Evolutionary conservation across 2,329 filamentous ascomycete species (phyloP), one percentile per base, ranked within the genome.

Genomic region (Clonostachys byssicola): DNA sequence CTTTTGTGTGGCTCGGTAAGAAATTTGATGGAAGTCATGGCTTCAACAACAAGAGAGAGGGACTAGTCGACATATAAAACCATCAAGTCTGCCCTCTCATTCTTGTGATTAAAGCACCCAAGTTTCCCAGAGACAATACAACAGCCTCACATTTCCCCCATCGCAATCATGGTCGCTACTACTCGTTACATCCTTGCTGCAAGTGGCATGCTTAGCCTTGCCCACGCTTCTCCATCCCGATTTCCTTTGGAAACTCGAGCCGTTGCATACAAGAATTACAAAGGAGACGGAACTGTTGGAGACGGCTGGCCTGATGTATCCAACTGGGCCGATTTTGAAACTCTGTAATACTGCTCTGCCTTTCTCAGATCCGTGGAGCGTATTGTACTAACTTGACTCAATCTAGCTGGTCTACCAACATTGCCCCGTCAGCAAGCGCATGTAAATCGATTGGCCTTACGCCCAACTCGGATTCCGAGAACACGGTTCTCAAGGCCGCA

Each of bases 401-500:
- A 8, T 30, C 3, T 30, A 30, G 23, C 23, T 30, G 23, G 23
- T 36, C 44, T n/a, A 14, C n/a, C 33, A 33, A 42, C 20, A 20
- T 23, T 14, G 41, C n/a, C 41, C 3, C 20, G 16, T 17, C 14
- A 16, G 42, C 46, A 35, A 17, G 38, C n/a, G 44, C 35, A 17
- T 46, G 44, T 20, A 35, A 40, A 23, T 46, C 36, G 44, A 38
- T 46, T 5, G 36, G 44, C 5, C 12, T 46, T 10, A 18, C 12
- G 12, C 12, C 44, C 44, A 46, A 46, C 44, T 41, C 44, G 18
- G 36, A 40, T 33, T 36, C 44, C 36, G 44, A 46, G 44, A 42
- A 46, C 20, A 18, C 16, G n/a, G 20, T 9, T 12, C 16, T 46
- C 12, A 33, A 33, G 44, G 38, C 36, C 17, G 44, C 44, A 17